Percentiles rank a stretch among this genome's conserved stretches.
Conservation (phyloP, 371 early-diverging fungal species). For the Apophysomyces elegans region DNA sequence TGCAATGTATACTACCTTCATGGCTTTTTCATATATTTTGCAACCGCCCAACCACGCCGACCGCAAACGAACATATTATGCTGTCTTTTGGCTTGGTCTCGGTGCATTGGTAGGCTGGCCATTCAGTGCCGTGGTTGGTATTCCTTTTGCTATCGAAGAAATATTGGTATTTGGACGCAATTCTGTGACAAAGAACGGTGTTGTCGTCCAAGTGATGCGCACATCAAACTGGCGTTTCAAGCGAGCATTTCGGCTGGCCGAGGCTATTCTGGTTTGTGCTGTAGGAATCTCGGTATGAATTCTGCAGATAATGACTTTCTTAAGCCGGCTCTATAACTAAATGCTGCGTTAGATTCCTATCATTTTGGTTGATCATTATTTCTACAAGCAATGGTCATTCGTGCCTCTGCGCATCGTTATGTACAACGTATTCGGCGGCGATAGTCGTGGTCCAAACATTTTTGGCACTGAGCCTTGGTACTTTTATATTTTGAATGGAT, state of each 20-base stretch:
- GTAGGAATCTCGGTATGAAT: slow-evolving; percentile 24
- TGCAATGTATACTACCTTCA: slow-evolving; percentile 84
- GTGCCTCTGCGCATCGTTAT: slow-evolving; percentile 87
- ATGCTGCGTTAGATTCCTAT: slow-evolving; percentile 52
- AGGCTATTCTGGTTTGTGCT: slow-evolving; percentile 34
- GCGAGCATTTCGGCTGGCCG: slow-evolving; percentile 45
- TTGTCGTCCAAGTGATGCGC: slow-evolving; percentile 28
- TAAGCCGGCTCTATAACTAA: background rate
- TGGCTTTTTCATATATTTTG: slow-evolving; percentile 74
- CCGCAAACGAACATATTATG: slow-evolving; percentile 51
- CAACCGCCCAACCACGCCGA: slow-evolving; percentile 54
- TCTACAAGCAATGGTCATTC: slow-evolving; percentile 72
- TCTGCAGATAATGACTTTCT: background rate
- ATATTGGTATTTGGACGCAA: slow-evolving; percentile 59
- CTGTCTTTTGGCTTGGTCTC: slow-evolving; percentile 67
- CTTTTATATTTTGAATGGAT: slow-evolving; percentile 86
- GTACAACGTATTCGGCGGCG: slow-evolving; percentile 88
- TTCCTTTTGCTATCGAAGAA: slow-evolving; percentile 83
- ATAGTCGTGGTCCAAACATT: slow-evolving; percentile 77
- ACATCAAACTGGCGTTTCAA: slow-evolving; percentile 47
- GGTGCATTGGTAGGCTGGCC: slow-evolving; percentile 91
- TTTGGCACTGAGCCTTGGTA: slow-evolving; percentile 96
- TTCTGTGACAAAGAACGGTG: slow-evolving; percentile 32
- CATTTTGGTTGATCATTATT: slow-evolving; percentile 72
- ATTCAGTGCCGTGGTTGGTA: slow-evolving; percentile 75